A percentile compares a stretch with the other conserved stretches of the same genome.
These are phyloP conservation scores for Phytophthora multivora DNA, from an alignment of 352 stramenopile genomes.

Conservation along the genomic window DNA sequence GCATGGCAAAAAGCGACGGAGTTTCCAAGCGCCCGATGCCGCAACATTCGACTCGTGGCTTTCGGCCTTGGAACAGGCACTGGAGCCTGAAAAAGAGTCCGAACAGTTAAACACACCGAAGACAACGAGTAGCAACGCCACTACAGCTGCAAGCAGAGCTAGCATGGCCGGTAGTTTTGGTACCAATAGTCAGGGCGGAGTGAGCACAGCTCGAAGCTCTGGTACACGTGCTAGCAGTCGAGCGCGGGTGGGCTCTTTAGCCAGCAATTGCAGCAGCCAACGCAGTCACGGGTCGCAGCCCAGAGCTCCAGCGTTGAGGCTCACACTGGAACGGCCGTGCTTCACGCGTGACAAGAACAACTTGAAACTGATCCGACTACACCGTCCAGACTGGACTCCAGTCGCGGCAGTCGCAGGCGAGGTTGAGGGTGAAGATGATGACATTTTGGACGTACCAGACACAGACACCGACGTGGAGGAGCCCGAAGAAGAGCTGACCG, in stretches of 20 bases:
- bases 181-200: constrained; percentile 5
- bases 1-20: constrained; percentile 29
- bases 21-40: constrained; percentile 28
- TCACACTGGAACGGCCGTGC: constrained; percentile 15
- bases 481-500: not conserved
- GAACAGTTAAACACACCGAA: constrained; percentile 3
- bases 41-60: constrained; percentile 26
- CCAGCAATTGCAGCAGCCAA: constrained; percentile 10
- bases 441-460: not conserved
- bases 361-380: constrained; percentile 23
- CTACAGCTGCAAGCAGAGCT: constrained; percentile 11
- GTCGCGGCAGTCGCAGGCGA: not conserved
- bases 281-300: not conserved
- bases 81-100: constrained; percentile 13
- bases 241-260: not conserved
- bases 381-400: constrained; percentile 13
- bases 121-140: constrained; percentile 14
- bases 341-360: constrained; percentile 25
- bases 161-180: constrained; percentile 7
- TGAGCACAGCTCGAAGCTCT: not conserved
- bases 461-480: constrained; percentile 10
- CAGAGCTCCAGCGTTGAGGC: constrained; percentile 8
- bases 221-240: not conserved
- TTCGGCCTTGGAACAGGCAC: constrained; percentile 19
- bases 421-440: not conserved